Base-by-base conservation (phyloP, 305 asterid genomes). In the Fraxinus baroniana region DNA sequence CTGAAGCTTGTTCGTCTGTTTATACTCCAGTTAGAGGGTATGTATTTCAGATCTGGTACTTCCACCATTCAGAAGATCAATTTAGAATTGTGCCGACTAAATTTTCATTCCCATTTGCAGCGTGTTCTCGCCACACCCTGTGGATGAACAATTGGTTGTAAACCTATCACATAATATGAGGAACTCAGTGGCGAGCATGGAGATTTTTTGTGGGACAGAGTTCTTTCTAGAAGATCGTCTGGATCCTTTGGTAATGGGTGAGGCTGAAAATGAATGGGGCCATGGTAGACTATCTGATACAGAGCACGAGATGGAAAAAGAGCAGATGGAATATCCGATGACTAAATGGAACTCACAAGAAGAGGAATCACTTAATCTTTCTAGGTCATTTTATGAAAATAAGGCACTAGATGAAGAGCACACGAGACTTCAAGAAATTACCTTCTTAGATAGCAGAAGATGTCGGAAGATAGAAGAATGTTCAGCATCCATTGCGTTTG, bases 11-110 rank as follows among this genome's bases (percentile, higher is more conserved):
- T 79, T 84, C 88, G 44, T 74, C 86, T 28, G 81, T 81, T 39
- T 13, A 76, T 81, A 94, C 97, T 78, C 97, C 97, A 46, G 91
- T 88, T 33, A 87, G 88, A 87, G 95, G 94, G 98, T 95, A 92
- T 30, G 98, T 81, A 77, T 17, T 15, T 86, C 78, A 62, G 37
- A 18, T 62, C 36, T 15, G 9, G 7, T 66, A 44, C 20, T 49
- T 49, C 2, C 46, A 33, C 74, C 36, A 5, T 20, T 26, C 36
- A 70, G 32, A 70, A 39, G 28, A 77, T 85, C 17, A 60, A 15
- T 55, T 5, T 55, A 55, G 64, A 52, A 52, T 60, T 60, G 8
- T 1, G 70, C 4, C 12, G 2, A 20, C 70, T 6, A 60, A 60
- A 60, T 20, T 1, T 60, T 0, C 70, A 78, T 76, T 62, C 24